A percentile compares a stretch with the other conserved stretches of the same genome.
These are phyloP conservation scores for Erodium moschatum DNA, from an alignment of 441 rosid genomes.

Conservation along the genomic window DNA sequence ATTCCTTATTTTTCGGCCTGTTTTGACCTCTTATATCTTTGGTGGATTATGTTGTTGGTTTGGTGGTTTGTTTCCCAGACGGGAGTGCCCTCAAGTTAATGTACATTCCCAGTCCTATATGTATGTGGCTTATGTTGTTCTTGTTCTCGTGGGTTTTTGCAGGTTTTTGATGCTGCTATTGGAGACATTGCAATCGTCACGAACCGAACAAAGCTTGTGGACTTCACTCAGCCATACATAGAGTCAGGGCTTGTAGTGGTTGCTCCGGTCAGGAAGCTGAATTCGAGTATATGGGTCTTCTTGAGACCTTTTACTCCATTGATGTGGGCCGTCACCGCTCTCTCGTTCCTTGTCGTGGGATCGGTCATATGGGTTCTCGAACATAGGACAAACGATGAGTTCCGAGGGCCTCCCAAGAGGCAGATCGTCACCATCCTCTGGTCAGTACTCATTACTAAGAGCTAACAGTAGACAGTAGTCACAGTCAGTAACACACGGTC, in stretches of 20 bases:
- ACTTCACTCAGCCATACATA: slow-evolving; percentile 78
- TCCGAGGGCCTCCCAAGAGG: slow-evolving; percentile 76
- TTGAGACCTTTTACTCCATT: slow-evolving; percentile 52
- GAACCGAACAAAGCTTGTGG: slow-evolving; percentile 64
- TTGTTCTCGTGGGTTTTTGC: slow-evolving; percentile 21
- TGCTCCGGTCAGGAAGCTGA: slow-evolving; percentile 57
- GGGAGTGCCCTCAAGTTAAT: too few relatives aligned
- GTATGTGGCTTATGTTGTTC: background rate
- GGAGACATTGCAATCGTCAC: slow-evolving; percentile 79
- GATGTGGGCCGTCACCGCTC: slow-evolving; percentile 63
- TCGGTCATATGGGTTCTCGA: slow-evolving; percentile 76
- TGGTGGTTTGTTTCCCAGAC: too few relatives aligned
- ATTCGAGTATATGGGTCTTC: slow-evolving; percentile 60
- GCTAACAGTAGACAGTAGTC: too few relatives aligned
- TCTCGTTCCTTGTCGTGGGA: slow-evolving; percentile 63
- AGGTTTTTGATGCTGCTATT: slow-evolving; percentile 71
- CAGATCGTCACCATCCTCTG: slow-evolving; percentile 70
- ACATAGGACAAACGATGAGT: slow-evolving; percentile 66
- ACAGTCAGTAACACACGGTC: too few relatives aligned
- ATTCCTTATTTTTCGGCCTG: too few relatives aligned
- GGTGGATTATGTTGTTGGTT: too few relatives aligned
- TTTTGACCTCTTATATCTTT: too few relatives aligned
- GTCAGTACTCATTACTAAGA: slow-evolving; percentile 16
- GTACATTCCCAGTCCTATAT: too few relatives aligned
- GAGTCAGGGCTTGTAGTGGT: slow-evolving; percentile 87